Evolutionary conservation across 306 rosid species (phyloP), one percentile per base, ranked within the genome.

Genomic region (Trifolium repens): DNA sequence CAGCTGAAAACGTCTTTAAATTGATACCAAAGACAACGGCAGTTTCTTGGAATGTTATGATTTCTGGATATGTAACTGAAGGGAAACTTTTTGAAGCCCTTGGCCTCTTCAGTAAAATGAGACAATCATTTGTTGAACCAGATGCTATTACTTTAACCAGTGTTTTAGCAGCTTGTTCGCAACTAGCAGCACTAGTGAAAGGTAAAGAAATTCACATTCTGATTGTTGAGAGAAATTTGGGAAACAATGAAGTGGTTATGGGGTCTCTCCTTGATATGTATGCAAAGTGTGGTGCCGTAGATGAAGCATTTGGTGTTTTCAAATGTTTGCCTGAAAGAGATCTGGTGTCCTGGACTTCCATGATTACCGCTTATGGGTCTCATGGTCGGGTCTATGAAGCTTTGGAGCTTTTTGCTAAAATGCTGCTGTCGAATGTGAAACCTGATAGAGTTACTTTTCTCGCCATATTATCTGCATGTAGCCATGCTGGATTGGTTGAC

Each of bases 191-290:
- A 22, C 84, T 93, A 47, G 93, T 87, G 47, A 88, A 87, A 84
- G 96, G 96, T 40, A 87, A 84, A 81, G 94, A 90, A 69, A 83
- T 93, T 84, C 98, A 89, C 81, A 79, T 72, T 35, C 65, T 78
- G 68, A 52, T 93, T 22, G 52, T 70, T 47, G 89, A 82, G 74
- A 79, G 65, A 75, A 85, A 85, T 42, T 74, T 90, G 63, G 85
- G 80, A 62, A 75, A 63, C 73, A 87, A 77, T 73, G 85, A 86
- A 80, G 84, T 87, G 42, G 88, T 90, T 67, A 87, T 90, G 91
- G 94, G 94, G 75, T 89, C 96, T 79, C 91, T 93, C 39, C 91
- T 90, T 68, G 94, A 90, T 80, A 90, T 89, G 98, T 93, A 90
- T 82, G 93, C 96, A 37, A 93, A 90, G 78, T 93, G 96, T 43